Conservation (phyloP, 1,139 yeast genomes). For the Taphrina flavorubra region DNA sequence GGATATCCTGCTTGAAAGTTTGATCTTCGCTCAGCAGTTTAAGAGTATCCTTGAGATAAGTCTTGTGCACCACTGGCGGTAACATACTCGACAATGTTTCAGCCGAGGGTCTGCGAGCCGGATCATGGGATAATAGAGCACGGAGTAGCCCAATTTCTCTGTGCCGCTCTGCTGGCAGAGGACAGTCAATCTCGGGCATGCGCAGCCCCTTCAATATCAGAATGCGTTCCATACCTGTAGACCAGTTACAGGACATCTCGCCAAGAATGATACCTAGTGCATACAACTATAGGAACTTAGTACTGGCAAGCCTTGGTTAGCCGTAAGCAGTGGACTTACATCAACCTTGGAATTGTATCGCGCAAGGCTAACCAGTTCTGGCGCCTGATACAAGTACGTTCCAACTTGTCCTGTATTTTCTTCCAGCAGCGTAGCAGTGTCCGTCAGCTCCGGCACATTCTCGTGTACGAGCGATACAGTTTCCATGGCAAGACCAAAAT, state of each 20-base stretch:
- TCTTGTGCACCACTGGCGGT: conserved; percentile 84
- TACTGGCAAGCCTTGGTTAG: not conserved
- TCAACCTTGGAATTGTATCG: conserved; percentile 60
- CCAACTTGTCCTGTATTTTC: conserved; percentile 58
- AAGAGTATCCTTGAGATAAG: conserved; percentile 6
- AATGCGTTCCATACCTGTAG: conserved; percentile 92
- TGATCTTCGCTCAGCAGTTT: conserved; percentile 70
- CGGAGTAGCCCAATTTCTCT: conserved; percentile 60
- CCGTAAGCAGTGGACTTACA: conserved; percentile 54
- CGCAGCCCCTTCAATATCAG: conserved; percentile 69
- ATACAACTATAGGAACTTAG: conserved; percentile 52
- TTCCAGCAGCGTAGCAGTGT: conserved; percentile 65
- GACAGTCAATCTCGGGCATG: conserved; percentile 68
- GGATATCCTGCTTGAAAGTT: conserved; percentile 82
- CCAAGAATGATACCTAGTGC: conserved; percentile 92
- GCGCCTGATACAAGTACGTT: conserved; percentile 89
- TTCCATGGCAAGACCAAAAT: conserved; percentile 83
- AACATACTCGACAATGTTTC: conserved; percentile 65
- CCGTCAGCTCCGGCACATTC: conserved; percentile 43
- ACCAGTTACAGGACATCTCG: conserved; percentile 85
- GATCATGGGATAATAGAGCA: conserved; percentile 73
- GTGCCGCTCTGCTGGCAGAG: conserved; percentile 54
- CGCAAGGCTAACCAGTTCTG: conserved; percentile 56
- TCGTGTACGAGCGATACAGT: not conserved
- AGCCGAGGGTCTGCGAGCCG: conserved; percentile 79